phyloP scores from a whole-genome alignment of 2,329 filamentous ascomycete species.

The Byssothecium circinans region DNA sequence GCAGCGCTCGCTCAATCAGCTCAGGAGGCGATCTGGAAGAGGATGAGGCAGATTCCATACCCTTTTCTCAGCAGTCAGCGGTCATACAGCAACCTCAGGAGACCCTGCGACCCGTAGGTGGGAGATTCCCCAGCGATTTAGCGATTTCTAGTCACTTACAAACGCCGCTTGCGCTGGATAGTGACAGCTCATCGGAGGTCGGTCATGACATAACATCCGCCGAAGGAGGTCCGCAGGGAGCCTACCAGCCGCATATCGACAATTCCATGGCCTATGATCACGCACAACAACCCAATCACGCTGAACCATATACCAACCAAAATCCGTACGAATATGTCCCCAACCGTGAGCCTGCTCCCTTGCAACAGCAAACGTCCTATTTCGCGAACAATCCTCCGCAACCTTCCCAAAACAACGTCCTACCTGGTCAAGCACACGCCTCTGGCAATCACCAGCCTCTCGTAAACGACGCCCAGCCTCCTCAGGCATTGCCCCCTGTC shows the following conservation, averaged over 20 bases:
- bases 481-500: too few species aligned
- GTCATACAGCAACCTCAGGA: constrained; percentile 39
- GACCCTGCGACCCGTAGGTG: constrained; percentile 75
- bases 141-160: constrained; percentile 85
- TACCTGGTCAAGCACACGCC: too few species aligned
- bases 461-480: too few species aligned
- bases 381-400: constrained; percentile 15
- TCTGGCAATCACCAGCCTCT: too few species aligned
- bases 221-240: constrained; percentile 56
- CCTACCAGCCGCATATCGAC: constrained; percentile 24
- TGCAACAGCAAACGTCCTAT: constrained; percentile 14
- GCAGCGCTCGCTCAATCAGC: constrained; percentile 57
- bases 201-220: constrained; percentile 64
- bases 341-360: constrained; percentile 11
- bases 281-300: constrained; percentile 10
- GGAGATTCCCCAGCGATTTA: constrained; percentile 93
- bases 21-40: constrained; percentile 38
- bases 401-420: too few species aligned
- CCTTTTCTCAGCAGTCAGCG: constrained; percentile 61
- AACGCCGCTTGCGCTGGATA: constrained; percentile 76
- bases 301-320: constrained; percentile 3
- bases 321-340: constrained; percentile 16
- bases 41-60: constrained; percentile 66
- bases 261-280: constrained; percentile 22
- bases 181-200: constrained; percentile 67